phyloP scores from a whole-genome alignment of 2,329 filamentous ascomycete genomes.

The Arthrobotrys sphaeroides region DNA sequence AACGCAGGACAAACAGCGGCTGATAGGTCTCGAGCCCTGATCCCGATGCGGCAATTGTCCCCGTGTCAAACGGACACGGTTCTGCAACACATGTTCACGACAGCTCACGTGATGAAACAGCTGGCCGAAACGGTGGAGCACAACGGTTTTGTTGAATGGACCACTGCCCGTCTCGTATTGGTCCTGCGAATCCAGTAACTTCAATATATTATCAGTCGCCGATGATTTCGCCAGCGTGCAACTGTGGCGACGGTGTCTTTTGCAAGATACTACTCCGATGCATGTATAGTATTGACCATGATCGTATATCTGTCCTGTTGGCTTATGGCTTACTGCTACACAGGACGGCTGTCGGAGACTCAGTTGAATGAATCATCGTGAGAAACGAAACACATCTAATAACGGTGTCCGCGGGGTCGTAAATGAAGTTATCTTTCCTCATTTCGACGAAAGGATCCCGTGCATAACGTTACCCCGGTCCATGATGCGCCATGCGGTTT shows the following conservation, averaged over 20 bases:
- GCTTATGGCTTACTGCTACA: neutral
- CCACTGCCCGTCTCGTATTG: too few species aligned
- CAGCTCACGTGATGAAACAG: neutral
- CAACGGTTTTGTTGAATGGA: too few species aligned
- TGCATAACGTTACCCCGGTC: constrained; percentile 2
- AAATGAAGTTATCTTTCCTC: neutral
- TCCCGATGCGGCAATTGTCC: neutral
- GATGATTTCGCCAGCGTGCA: too few species aligned
- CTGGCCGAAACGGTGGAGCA: too few species aligned
- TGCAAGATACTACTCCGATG: neutral
- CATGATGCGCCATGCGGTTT: neutral
- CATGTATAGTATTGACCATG: neutral
- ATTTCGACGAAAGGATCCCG: neutral
- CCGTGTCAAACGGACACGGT: constrained; percentile 4
- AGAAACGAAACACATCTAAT: neutral
- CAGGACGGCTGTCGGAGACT: too few species aligned
- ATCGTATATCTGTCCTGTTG: neutral
- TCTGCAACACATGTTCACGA: too few species aligned
- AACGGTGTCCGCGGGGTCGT: constrained; percentile 30
- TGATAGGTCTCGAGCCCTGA: constrained; percentile 52
- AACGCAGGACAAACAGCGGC: constrained; percentile 17
- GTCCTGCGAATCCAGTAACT: too few species aligned
- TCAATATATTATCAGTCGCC: too few species aligned
- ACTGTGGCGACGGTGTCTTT: neutral
- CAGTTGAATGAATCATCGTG: constrained; percentile 4